Base-by-base conservation (phyloP, 352 stramenopile species). In the Thalassiosira mediterranea region DNA sequence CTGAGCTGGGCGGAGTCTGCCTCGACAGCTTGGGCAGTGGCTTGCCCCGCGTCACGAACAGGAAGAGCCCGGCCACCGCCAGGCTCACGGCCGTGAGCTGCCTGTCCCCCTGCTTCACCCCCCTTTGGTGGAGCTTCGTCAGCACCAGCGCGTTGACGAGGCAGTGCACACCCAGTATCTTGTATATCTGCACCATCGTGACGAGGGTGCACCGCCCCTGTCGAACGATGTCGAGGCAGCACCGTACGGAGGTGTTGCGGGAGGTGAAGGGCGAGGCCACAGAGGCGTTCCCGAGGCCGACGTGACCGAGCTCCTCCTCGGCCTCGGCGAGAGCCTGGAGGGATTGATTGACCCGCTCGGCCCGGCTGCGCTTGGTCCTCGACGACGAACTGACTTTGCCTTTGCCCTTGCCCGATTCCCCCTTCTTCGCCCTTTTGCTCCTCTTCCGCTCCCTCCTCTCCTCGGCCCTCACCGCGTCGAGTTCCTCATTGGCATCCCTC, bases 221-320 rank as follows among this genome's bases (percentile, higher is more conserved):
- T 31, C 97, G 95, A 64, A 99, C 94, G 48, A 99, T 97, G 64
- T 98, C 94, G 15, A 98, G 95, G 56, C 74, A 96, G 90, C 83
- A 97, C 85, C 89, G 95, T 85, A 96, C 94, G 34, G 76, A 91
- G 0, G 93, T 94, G 7, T 84, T 83, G 28, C 91, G 90, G 40
- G 95, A 97, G 5, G 97, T 99, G 81, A 99, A 99, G 0, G 97
- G 97, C 64, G 97, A 98, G 25, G 97, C 97, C 49, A 99, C 98
- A 31, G 96, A 99, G 1, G 97, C 97, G 86, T 99, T 97, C 7
- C 97, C 97, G 34, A 99, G 91, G 31, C 84, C 80, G 15, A 92
- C 75, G 42, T 75, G 48, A 38, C 84, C 57, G 10, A 93, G 58
- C 40, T 91, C 84, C 29, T 89, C 72, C 61, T 92, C 81, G 13